A percentile compares a stretch with the other conserved stretches of the same genome.
Conservation (phyloP, 495 filamentous ascomycete species). For the Bacidia gigantensis region DNA sequence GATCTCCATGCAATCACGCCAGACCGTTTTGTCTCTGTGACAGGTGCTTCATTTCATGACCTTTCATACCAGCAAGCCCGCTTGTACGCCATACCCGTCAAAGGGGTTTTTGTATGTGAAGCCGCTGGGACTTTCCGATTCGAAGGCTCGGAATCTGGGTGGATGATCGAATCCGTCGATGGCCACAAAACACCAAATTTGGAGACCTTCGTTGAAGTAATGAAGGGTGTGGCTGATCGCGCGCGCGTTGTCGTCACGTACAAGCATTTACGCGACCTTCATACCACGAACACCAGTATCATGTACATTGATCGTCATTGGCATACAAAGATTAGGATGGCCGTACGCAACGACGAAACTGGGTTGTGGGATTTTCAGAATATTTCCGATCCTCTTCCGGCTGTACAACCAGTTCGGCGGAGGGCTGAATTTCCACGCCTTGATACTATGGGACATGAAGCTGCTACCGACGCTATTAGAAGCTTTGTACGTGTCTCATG, state of each 20-base stretch:
- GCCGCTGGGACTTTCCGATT: constrained; percentile 90
- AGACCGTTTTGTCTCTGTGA: constrained; percentile 86
- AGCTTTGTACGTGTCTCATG: constrained; percentile 91
- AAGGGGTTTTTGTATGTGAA: constrained; percentile 91
- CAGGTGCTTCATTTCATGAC: constrained; percentile 86
- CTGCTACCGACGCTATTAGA: constrained; percentile 78
- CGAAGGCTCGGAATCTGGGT: constrained; percentile 78
- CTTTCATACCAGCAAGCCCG: constrained; percentile 94
- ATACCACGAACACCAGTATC: constrained; percentile 86
- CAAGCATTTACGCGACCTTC: constrained; percentile 86
- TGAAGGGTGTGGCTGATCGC: constrained; percentile 80
- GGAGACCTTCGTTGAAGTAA: constrained; percentile 78
- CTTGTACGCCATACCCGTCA: constrained; percentile 78
- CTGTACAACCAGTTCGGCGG: constrained; percentile 51
- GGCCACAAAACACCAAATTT: constrained; percentile 79
- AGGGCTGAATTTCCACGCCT: constrained; percentile 83
- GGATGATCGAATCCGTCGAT: constrained; percentile 87
- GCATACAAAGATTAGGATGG: constrained; percentile 84
- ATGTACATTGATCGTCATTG: constrained; percentile 90
- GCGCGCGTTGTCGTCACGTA: constrained; percentile 85
- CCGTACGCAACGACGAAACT: constrained; percentile 77
- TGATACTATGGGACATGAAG: constrained; percentile 76
- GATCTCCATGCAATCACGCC: constrained; percentile 92
- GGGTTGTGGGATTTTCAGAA: constrained; percentile 93
- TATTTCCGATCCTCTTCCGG: constrained; percentile 64